A percentile compares a stretch with the other conserved stretches of the same genome.
phyloP scores from a whole-genome alignment of 1,284 basidiomycete genomes.

The Cutaneotrichosporon spelunceum region DNA sequence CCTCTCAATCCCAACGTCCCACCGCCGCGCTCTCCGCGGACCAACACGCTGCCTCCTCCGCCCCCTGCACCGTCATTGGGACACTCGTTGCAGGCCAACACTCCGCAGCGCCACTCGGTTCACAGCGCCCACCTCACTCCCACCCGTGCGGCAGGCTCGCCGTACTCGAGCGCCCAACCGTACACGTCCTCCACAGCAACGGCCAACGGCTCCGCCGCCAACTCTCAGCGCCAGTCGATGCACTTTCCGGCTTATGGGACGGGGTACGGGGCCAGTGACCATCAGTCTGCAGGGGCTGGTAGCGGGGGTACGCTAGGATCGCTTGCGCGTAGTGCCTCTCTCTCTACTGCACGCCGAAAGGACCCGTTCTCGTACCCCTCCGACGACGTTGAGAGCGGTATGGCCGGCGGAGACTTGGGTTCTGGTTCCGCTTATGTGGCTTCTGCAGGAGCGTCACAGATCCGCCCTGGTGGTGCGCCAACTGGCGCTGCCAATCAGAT shows the following conservation, averaged over 20 bases:
- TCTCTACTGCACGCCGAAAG: conserved; percentile 43
- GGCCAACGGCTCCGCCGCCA: conserved; percentile 9
- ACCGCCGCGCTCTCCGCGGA: conserved; percentile 18
- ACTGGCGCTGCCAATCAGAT: conserved; percentile 4
- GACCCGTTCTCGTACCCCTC: conserved; percentile 49
- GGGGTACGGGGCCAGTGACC: conserved; percentile 17
- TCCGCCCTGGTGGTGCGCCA: conserved; percentile 13
- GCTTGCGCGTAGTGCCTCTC: conserved; percentile 43
- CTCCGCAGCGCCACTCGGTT: conserved; percentile 6
- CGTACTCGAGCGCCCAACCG: conserved; percentile 7
- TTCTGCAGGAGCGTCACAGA: background rate
- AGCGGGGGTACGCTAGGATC: conserved; percentile 30
- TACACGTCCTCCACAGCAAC: background rate
- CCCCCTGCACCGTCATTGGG: conserved; percentile 12
- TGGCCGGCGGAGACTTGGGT: conserved; percentile 30
- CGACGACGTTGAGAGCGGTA: conserved; percentile 50
- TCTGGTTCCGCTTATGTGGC: background rate
- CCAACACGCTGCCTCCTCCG: conserved; percentile 14
- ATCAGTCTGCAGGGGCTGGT: conserved; percentile 22
- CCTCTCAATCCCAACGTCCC: conserved; percentile 15
- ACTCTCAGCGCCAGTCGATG: conserved; percentile 20
- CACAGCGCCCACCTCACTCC: conserved; percentile 7
- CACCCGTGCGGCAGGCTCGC: conserved; percentile 11
- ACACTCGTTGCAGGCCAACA: conserved; percentile 10
- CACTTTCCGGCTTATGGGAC: conserved; percentile 25